Evolutionary conservation across 768 basidiomycete species (phyloP), one percentile per base, ranked within the genome.

Genomic region (Leucosporidium creatinivorum): DNA sequence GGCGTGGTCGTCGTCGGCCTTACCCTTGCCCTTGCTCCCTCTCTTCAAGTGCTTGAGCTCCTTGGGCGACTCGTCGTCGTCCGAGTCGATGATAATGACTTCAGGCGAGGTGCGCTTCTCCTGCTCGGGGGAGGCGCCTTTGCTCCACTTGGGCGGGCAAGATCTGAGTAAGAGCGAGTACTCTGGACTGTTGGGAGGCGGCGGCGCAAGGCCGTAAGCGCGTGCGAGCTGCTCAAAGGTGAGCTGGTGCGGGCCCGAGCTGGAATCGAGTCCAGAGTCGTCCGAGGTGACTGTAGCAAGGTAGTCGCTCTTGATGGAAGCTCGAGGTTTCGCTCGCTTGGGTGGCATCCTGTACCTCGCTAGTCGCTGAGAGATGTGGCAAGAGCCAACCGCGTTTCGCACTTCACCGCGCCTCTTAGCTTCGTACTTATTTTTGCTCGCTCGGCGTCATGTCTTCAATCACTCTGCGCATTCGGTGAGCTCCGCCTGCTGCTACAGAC

Each of bases 131-230:
- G 15, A 17, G 19, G 30, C 31, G 49, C 18, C 31, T 18, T 48
- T 18, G 6, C 1, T 61, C 67, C 69, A 70, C 28, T n/a, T 60
- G 21, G 49, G 15, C 3, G 25, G 10, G 25, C 69, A 70, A 5
- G 23, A 4, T 19, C 54, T n/a, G 54, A 52, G n/a, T 25, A 65
- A 55, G 25, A 51, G n/a, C 21, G 48, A 21, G 48, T 21, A 30
- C 26, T 31, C 47, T 8, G 54, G 6, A 4, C 49, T 4, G 39
- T 18, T 17, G 17, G 50, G 8, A 19, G 39, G 47, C 7, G 69
- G 62, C 8, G 23, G 28, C 1, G 59, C 65, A 30, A 70, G 62
- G n/a, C 69, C 69, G 33, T 64, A 67, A 0, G 66, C 62, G n/a
- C 66, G 62, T 1, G 23, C 6, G 62, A 70, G 56, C 28, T 58